Evolutionary conservation across 441 rosid genomes (phyloP), one percentile per base, ranked within the genome.

Genomic region (Omphalea diandra): DNA sequence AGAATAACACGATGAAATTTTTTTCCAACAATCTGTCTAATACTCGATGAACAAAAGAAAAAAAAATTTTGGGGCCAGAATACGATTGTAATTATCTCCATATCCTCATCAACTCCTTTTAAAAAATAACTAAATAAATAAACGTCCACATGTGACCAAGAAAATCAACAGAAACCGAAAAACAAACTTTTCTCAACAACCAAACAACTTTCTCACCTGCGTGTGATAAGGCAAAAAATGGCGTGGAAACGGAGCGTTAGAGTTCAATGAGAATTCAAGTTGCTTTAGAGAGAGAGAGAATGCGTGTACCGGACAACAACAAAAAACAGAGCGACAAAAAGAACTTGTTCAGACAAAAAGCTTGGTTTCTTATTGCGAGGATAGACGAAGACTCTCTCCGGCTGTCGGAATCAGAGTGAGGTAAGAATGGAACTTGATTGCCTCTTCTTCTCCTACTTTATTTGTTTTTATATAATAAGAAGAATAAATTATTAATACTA

Each of bases 21-120:
- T n/a, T n/a, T n/a, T n/a, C n/a, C n/a, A n/a, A n/a, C n/a, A n/a
- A n/a, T n/a, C n/a, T n/a, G n/a, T n/a, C n/a, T n/a, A n/a, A n/a
- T n/a, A n/a, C n/a, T n/a, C n/a, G n/a, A n/a, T n/a, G n/a, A n/a
- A n/a, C n/a, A n/a, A n/a, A n/a, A n/a, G n/a, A n/a, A n/a, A n/a
- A n/a, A n/a, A n/a, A n/a, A n/a, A n/a, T n/a, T n/a, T n/a, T n/a
- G n/a, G n/a, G n/a, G n/a, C n/a, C n/a, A n/a, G n/a, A n/a, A n/a
- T n/a, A n/a, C n/a, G n/a, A n/a, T n/a, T n/a, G n/a, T n/a, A n/a
- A n/a, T 9, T 12, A 2, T 32, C 18, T 70, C 26, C 14, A 55
- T 7, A 10, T 74, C 59, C 67, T 35, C 71, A 65, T 38, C 62
- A 60, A 69, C 72, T 60, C 40, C 4, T 63, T 59, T 24, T 3